phyloP scores from a whole-genome alignment of 331 rosid genomes.

The Telfairia occidentalis region DNA sequence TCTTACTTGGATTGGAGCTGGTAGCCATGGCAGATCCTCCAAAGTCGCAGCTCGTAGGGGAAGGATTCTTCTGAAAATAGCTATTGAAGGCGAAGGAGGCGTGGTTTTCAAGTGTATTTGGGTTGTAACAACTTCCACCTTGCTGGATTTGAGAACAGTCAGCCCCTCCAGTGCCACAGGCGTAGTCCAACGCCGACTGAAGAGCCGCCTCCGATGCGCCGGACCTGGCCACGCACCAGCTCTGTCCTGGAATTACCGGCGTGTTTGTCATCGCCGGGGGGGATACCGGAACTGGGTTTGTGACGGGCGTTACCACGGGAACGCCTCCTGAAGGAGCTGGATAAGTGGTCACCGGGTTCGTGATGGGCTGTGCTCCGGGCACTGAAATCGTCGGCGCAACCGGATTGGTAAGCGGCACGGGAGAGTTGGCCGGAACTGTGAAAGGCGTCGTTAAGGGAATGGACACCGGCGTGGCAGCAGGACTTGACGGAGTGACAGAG shows the following conservation, averaged over 20 bases:
- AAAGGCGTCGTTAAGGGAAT: conserved; percentile 58
- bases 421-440: conserved; percentile 27
- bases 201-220: conserved; percentile 50
- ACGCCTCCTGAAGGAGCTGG: conserved; percentile 46
- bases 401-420: conserved; percentile 19
- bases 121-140: conserved; percentile 66
- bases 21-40: conserved; percentile 66
- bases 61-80: conserved; percentile 75
- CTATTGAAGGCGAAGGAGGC: conserved; percentile 84
- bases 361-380: conserved; percentile 44
- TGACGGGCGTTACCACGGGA: conserved; percentile 24
- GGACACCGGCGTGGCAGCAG: conserved; percentile 29
- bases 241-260: conserved; percentile 46
- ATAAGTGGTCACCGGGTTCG: conserved; percentile 54
- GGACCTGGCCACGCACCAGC: conserved; percentile 81
- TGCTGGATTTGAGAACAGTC: conserved; percentile 85
- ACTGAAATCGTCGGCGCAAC: conserved; percentile 27
- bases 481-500: conserved; percentile 40
- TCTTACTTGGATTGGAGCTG: conserved; percentile 67
- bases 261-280: conserved; percentile 40
- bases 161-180: conserved; percentile 48
- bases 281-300: conserved; percentile 41
- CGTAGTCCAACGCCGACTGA: conserved; percentile 79
- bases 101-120: conserved; percentile 61
- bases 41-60: conserved; percentile 76